Base-by-base conservation (phyloP, 495 filamentous ascomycete species). In the Cenococcum geophilum region DNA sequence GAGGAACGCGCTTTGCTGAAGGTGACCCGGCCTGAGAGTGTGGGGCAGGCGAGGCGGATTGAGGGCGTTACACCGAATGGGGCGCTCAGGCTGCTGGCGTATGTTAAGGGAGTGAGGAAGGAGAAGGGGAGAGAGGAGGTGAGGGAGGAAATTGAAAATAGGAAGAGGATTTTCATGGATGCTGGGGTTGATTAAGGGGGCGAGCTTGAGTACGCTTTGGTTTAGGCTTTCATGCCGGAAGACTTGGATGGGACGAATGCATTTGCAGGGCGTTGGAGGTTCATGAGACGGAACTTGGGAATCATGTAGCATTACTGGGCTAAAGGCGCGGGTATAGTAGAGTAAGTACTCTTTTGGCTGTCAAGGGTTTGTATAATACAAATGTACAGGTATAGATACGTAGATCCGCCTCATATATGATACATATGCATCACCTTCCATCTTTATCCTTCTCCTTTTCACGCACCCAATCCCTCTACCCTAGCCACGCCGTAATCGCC, bases 41-140 rank as follows among this genome's bases (percentile, higher is more conserved):
- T 98, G 23, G 95, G 90, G 2, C 92, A 95, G 84, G 92, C 92
- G 18, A 76, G 90, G 53, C 76, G 95, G 10, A 83, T 96, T 54
- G 93, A 98, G 73, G 92, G 93, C 1, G 79, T 89, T 12, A 89
- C 86, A 34, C 83, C 86, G 0, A 75, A 77, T 3, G 86, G 83
- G 0, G 78, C 80, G 32, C 63, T 88, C 57, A 72, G 76, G 53
- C 60, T 89, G 60, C 68, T 88, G n/a, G 72, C 70, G 40, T 78
- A 78, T 68, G 82, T 83, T 11, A 73, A 63, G 51, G 68, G 69
- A 8, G 64, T 63, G 53, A 61, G 64, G 63, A 70, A 64, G 58
- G 64, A 54, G 45, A 47, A 69, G 55, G 27, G 21, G 40, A 59
- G 60, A 43, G 47, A n/a, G 36, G 57, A 60, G 60, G 12, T 42